A percentile compares a stretch with the other conserved stretches of the same genome.
Conservation (phyloP, 768 basidiomycete genomes). For the Boletellus emodensis region DNA sequence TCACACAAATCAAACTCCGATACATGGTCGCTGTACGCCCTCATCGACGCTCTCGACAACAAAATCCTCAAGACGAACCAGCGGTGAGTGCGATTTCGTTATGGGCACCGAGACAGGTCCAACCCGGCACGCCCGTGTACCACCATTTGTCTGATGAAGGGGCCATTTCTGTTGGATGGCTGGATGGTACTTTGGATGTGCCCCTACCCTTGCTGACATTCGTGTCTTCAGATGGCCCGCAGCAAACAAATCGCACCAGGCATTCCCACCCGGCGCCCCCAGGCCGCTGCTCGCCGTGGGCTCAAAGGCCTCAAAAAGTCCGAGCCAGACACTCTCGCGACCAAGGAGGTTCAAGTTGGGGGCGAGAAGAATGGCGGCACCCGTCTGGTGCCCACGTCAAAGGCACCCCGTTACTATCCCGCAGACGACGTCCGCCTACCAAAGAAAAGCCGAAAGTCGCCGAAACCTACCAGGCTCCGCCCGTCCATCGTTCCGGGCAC, state of each 20-base stretch:
- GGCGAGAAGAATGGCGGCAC: slow-evolving; percentile 89
- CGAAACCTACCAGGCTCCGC: slow-evolving; percentile 76
- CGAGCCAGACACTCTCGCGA: slow-evolving; percentile 55
- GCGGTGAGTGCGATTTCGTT: slow-evolving; percentile 34
- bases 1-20: slow-evolving; percentile 29
- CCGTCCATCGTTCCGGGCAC: slow-evolving; percentile 89
- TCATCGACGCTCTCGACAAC: slow-evolving; percentile 30
- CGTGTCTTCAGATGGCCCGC: slow-evolving; percentile 69
- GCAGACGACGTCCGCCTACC: slow-evolving; percentile 90
- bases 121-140: neutral
- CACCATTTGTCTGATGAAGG: slow-evolving; percentile 1
- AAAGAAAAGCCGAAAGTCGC: slow-evolving; percentile 88
- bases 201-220: slow-evolving; percentile 15
- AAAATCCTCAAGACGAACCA: slow-evolving; percentile 43
- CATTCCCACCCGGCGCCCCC: slow-evolving; percentile 78
- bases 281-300: slow-evolving; percentile 74
- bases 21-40: slow-evolving; percentile 9
- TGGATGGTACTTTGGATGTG: slow-evolving; percentile 33
- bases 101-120: slow-evolving; percentile 4
- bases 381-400: slow-evolving; percentile 79
- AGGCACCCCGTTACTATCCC: slow-evolving; percentile 90
- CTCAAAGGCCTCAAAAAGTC: slow-evolving; percentile 83
- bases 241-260: slow-evolving; percentile 79
- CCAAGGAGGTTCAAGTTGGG: slow-evolving; percentile 77
- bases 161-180: slow-evolving; percentile 33